Evolutionary conservation across 768 basidiomycete species (phyloP).

Genomic region (Cytidiella melzeri): DNA sequence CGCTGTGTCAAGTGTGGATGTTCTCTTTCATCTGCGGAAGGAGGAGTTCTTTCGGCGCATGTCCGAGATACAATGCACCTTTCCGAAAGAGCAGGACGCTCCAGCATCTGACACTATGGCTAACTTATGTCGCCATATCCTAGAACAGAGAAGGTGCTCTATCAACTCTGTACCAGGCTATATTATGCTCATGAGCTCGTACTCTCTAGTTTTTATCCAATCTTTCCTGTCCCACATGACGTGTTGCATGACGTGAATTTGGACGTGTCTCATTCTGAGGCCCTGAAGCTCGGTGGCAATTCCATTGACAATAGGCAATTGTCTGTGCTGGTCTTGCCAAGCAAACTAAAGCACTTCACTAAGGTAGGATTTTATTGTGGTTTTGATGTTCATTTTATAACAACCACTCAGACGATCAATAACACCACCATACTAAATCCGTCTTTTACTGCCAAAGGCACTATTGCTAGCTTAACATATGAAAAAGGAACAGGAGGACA

Average conservation of each 20-base stretch:
- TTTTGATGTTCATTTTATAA: background rate
- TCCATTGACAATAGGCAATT: slow-evolving; percentile 38
- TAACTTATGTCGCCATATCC: slow-evolving; percentile 67
- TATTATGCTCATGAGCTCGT: background rate
- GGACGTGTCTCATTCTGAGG: slow-evolving; percentile 73
- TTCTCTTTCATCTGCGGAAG: slow-evolving; percentile 81
- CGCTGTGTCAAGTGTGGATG: slow-evolving; percentile 78
- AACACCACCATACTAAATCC: slow-evolving; percentile 82
- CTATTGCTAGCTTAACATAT: slow-evolving; percentile 32
- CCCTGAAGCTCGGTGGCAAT: slow-evolving; percentile 31
- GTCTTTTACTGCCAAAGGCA: slow-evolving; percentile 60
- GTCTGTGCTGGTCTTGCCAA: slow-evolving; percentile 83
- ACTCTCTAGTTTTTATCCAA: slow-evolving; percentile 88
- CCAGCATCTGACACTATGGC: slow-evolving; percentile 66
- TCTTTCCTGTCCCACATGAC: slow-evolving; percentile 82
- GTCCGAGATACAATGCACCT: slow-evolving; percentile 49
- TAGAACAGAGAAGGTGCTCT: slow-evolving; percentile 73
- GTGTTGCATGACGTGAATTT: slow-evolving; percentile 79
- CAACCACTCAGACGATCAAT: slow-evolving; percentile 57
- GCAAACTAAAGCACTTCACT: slow-evolving; percentile 82
- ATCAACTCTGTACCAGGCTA: background rate
- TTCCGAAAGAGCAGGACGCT: slow-evolving; percentile 9
- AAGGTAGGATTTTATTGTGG: slow-evolving; percentile 48
- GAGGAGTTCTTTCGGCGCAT: slow-evolving; percentile 73
- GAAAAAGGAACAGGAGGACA: background rate